A percentile compares a stretch with the other conserved stretches of the same genome.
Conservation (phyloP, 768 basidiomycete species). For the Russula virescens region DNA sequence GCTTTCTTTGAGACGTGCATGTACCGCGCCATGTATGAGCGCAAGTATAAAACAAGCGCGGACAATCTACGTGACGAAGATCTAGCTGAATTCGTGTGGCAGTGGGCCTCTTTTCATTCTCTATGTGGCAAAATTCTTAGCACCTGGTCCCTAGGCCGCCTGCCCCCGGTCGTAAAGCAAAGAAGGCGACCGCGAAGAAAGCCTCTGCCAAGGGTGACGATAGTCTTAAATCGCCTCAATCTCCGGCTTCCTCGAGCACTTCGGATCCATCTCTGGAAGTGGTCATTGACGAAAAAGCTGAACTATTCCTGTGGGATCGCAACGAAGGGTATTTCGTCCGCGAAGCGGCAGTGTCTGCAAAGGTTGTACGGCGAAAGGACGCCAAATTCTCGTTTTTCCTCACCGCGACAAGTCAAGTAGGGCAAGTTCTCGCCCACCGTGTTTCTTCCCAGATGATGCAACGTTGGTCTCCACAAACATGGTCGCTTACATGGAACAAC, state of each 20-base stretch:
- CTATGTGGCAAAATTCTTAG: background rate
- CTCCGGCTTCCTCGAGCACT: slow-evolving; percentile 10
- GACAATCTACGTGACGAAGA: slow-evolving; percentile 61
- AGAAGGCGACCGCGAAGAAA: slow-evolving; percentile 28
- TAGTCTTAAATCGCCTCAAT: slow-evolving; percentile 2
- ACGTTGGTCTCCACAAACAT: slow-evolving; percentile 52
- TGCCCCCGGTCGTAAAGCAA: slow-evolving; percentile 11
- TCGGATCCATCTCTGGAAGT: slow-evolving; percentile 22
- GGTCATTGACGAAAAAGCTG: slow-evolving; percentile 42
- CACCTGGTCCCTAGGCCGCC: slow-evolving; percentile 15
- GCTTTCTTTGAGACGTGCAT: slow-evolving; percentile 92
- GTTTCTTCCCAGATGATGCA: slow-evolving; percentile 68
- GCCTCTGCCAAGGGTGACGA: slow-evolving; percentile 14
- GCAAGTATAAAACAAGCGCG: slow-evolving; percentile 74
- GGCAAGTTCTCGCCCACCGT: slow-evolving; percentile 52
- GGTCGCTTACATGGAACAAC: slow-evolving; percentile 88
- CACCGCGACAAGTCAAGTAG: slow-evolving; percentile 45
- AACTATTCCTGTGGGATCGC: slow-evolving; percentile 58
- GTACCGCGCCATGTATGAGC: slow-evolving; percentile 94
- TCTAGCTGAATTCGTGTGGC: slow-evolving; percentile 76
- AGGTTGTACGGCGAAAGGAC: slow-evolving; percentile 43
- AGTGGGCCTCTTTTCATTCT: slow-evolving; percentile 44
- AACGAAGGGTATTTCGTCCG: slow-evolving; percentile 44
- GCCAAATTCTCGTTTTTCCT: slow-evolving; percentile 54
- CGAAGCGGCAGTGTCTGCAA: slow-evolving; percentile 42